Percentiles rank a stretch among this genome's conserved stretches.
Evolutionary conservation across 805 yeast species (phyloP).

Genomic region (Saturnispora silvae): DNA sequence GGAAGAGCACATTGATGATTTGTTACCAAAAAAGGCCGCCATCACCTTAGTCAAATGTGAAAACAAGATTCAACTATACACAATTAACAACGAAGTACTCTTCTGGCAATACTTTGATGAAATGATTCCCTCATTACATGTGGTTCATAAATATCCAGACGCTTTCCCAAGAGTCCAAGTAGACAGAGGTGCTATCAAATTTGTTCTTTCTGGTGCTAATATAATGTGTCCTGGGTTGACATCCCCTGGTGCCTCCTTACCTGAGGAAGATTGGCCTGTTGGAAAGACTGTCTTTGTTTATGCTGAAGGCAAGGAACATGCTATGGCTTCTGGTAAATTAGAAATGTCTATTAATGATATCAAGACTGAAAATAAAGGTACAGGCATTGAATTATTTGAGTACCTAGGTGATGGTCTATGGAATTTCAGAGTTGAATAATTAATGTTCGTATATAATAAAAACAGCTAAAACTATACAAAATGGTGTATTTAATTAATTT

Average conservation of each 20-base stretch:
- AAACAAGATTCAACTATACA: slow-evolving; percentile 72
- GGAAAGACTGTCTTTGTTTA: slow-evolving; percentile 70
- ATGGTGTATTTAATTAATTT: background rate
- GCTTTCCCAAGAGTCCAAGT: slow-evolving; percentile 82
- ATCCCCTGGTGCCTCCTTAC: slow-evolving; percentile 72
- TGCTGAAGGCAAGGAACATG: slow-evolving; percentile 89
- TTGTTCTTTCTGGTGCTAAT: slow-evolving; percentile 90
- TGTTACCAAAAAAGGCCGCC: slow-evolving; percentile 84
- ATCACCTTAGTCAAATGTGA: slow-evolving; percentile 76
- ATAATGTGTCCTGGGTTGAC: slow-evolving; percentile 96
- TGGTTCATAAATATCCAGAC: slow-evolving; percentile 74
- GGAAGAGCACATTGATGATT: slow-evolving; percentile 66
- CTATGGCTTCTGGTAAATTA: slow-evolving; percentile 83
- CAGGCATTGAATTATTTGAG: slow-evolving; percentile 77
- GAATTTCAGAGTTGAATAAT: slow-evolving; percentile 43
- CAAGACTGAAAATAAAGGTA: slow-evolving; percentile 71
- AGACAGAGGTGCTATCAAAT: slow-evolving; percentile 93
- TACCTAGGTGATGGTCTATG: slow-evolving; percentile 86
- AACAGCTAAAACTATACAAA: background rate
- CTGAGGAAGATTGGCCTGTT: slow-evolving; percentile 57
- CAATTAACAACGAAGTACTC: slow-evolving; percentile 62
- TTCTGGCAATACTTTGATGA: slow-evolving; percentile 76
- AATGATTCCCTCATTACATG: slow-evolving; percentile 61
- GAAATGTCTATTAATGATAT: slow-evolving; percentile 86
- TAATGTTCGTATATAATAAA: background rate